Conservation (phyloP, 768 basidiomycete genomes). For the Auriscalpium vulgare region DNA sequence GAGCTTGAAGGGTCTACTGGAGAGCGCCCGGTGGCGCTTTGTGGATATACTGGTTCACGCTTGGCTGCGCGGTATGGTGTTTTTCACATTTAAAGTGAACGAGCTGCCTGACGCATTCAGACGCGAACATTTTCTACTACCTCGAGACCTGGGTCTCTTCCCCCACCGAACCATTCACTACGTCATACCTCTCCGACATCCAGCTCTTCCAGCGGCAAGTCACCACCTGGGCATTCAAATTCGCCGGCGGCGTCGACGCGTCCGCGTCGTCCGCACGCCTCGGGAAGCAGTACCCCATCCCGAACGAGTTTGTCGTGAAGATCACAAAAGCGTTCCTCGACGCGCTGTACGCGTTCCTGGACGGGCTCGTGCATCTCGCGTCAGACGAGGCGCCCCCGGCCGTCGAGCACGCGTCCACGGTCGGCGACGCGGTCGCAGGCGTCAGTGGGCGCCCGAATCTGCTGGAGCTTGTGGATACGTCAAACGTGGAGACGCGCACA, state of each 20-base stretch:
- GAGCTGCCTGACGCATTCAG: slow-evolving; percentile 30
- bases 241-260: slow-evolving; percentile 70
- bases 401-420: slow-evolving; percentile 28
- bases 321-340: slow-evolving; percentile 84
- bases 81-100: background rate
- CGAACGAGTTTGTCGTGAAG: slow-evolving; percentile 58
- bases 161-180: slow-evolving; percentile 53
- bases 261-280: slow-evolving; percentile 36
- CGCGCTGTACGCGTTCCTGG: slow-evolving; percentile 74
- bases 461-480: slow-evolving; percentile 51
- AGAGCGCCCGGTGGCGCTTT: slow-evolving; percentile 83
- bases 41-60: slow-evolving; percentile 66
- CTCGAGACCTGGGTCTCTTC: slow-evolving; percentile 83
- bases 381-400: slow-evolving; percentile 55
- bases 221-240: slow-evolving; percentile 66
- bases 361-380: slow-evolving; percentile 77
- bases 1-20: slow-evolving; percentile 65
- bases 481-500: slow-evolving; percentile 66
- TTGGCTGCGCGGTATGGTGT: slow-evolving; percentile 74
- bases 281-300: slow-evolving; percentile 52
- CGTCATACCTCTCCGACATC: slow-evolving; percentile 68
- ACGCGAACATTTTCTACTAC: slow-evolving; percentile 73
- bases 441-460: slow-evolving; percentile 32
- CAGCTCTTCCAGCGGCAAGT: slow-evolving; percentile 76
- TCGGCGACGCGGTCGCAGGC: slow-evolving; percentile 22